phyloP scores from a whole-genome alignment of 2,329 filamentous ascomycete species.

The Didymella segeticola region DNA sequence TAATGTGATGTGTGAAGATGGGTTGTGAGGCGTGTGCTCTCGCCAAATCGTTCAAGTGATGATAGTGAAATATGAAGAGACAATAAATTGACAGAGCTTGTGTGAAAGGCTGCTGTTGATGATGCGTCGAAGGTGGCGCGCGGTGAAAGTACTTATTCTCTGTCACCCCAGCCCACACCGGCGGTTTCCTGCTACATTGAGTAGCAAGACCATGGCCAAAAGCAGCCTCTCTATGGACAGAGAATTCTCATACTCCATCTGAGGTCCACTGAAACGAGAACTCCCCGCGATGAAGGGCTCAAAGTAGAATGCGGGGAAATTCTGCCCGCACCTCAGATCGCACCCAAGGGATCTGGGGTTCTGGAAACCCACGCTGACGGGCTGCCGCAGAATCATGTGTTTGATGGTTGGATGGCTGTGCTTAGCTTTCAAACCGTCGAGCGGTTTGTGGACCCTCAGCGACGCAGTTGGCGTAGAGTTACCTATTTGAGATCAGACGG shows the following conservation, averaged over 20 bases:
- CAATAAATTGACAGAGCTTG: background rate
- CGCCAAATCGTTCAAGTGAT: constrained; percentile 6
- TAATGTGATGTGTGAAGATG: constrained; percentile 22
- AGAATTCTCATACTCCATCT: constrained; percentile 25
- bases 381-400: constrained; percentile 12
- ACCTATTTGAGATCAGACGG: constrained; percentile 19
- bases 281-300: constrained; percentile 21
- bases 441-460: constrained; percentile 21
- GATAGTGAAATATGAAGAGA: background rate
- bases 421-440: constrained; percentile 24
- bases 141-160: constrained; percentile 23
- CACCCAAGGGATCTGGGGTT: constrained; percentile 23
- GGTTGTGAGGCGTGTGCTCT: constrained; percentile 21
- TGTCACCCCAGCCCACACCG: constrained; percentile 30
- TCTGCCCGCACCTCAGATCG: constrained; percentile 30
- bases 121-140: constrained; percentile 6
- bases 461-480: constrained; percentile 18
- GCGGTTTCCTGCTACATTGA: constrained; percentile 10
- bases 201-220: constrained; percentile 4
- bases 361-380: constrained; percentile 28
- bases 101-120: background rate
- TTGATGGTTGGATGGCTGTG: constrained; percentile 33
- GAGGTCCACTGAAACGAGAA: constrained; percentile 27
- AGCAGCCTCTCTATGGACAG: constrained; percentile 13
- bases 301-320: constrained; percentile 35